Base-by-base conservation (phyloP, 257 asterid species). In the Capsicum chinense region DNA sequence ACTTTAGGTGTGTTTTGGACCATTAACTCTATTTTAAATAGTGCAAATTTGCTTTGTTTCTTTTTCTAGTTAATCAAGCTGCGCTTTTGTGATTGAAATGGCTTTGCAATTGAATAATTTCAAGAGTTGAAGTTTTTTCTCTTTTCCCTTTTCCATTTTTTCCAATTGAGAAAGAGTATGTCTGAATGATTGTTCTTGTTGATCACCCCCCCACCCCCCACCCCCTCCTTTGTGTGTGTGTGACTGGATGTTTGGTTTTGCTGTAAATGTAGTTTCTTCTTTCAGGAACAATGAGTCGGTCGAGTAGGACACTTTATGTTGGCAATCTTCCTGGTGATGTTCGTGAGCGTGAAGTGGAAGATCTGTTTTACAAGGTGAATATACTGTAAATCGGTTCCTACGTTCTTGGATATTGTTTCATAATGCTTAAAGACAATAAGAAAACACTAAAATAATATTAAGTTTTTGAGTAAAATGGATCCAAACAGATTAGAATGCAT, bases 271-370 rank as follows among this genome's bases (percentile, higher is more conserved):
- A 35, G 69, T 71, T 37, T n/a, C 37, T 7, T 21, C 17, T 54
- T 68, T 48, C 63, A 74, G 80, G 90, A 84, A 93, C 79, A 83
- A 97, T 97, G 99, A 97, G 99, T 89, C 98, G 99, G 56, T 91
- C 99, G 10, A 94, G 98, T 89, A 92, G 97, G 91, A 97, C 99
- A 42, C 95, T 97, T 62, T 95, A 97, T 50, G 98, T 97, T 14
- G 99, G 99, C 56, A 97, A 97, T 91, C 99, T 97, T 87, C 99
- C 99, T 5, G 99, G 99, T 19, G 99, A 95, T 87, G 91, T 93
- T 79, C 97, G 99, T 17, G 99, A 97, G 90, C 93, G 99, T 7
- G 98, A 97, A 90, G 97, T 97, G 71, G 99, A 97, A 84, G 99
- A 95, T 88, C 82, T 97, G 87, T 97, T 97, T 86, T 90, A 95